Percentiles rank a stretch among this genome's conserved stretches.
Evolutionary conservation across 2,329 filamentous ascomycete genomes (phyloP).

Genomic region (Fusarium metavorans): DNA sequence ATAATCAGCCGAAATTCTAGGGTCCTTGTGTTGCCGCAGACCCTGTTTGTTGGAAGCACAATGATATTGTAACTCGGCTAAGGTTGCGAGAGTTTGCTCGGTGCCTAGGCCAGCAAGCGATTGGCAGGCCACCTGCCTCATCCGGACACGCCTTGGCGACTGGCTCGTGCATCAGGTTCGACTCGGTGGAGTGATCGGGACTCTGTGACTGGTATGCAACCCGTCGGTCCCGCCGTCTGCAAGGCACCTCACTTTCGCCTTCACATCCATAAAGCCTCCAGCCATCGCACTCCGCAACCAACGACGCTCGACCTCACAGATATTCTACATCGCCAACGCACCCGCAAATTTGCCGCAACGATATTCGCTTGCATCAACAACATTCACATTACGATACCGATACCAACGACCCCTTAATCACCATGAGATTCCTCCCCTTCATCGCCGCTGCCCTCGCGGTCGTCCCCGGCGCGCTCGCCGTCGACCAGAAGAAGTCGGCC

Average conservation of each 20-base stretch:
- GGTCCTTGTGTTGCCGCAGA: neutral
- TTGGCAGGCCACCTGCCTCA: constrained; percentile 32
- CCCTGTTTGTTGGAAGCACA: constrained; percentile 18
- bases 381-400: constrained; percentile 3
- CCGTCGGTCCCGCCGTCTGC: constrained; percentile 21
- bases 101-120: constrained; percentile 11
- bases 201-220: constrained; percentile 16
- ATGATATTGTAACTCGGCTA: constrained; percentile 11
- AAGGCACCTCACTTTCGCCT: constrained; percentile 19
- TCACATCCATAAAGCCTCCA: constrained; percentile 27
- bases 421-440: constrained; percentile 73
- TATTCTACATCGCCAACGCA: neutral
- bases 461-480: constrained; percentile 68
- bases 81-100: constrained; percentile 13
- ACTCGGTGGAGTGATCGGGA: constrained; percentile 27
- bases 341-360: constrained; percentile 7
- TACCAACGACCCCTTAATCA: constrained; percentile 39
- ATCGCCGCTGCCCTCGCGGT: constrained; percentile 68
- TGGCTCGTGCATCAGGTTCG: constrained; percentile 26
- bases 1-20: neutral
- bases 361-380: neutral
- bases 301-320: constrained; percentile 18
- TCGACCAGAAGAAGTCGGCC: constrained; percentile 77
- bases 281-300: constrained; percentile 25
- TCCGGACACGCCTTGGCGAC: constrained; percentile 16